These are phyloP conservation scores for Aureobasidium sp. DNA, from an alignment of 2,329 filamentous ascomycete genomes.

Conservation along the genomic window DNA sequence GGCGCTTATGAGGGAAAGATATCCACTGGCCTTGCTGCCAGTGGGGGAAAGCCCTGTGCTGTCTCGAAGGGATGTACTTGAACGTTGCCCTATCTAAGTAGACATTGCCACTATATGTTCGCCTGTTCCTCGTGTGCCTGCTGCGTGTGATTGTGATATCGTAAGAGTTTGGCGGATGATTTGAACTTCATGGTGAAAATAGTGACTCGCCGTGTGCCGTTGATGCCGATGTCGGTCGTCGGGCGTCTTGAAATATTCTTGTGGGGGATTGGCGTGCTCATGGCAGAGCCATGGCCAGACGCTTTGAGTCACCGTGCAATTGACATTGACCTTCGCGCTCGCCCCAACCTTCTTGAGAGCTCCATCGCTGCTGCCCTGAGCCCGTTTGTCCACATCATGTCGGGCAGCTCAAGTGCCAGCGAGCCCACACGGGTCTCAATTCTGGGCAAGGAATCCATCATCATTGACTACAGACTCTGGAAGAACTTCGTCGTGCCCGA, in stretches of 20 bases:
- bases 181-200: neutral
- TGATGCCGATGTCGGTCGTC: neutral
- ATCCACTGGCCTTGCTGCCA: slow-evolving; percentile 52
- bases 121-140: slow-evolving; percentile 11
- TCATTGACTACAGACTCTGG: slow-evolving; percentile 90
- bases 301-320: slow-evolving; percentile 6
- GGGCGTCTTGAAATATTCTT: neutral
- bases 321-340: neutral
- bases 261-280: slow-evolving; percentile 5
- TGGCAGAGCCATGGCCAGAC: neutral
- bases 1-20: slow-evolving; percentile 99
- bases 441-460: slow-evolving; percentile 80
- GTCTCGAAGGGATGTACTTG: slow-evolving; percentile 75
- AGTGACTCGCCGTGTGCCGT: neutral
- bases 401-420: slow-evolving; percentile 10
- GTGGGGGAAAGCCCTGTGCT: slow-evolving; percentile 98
- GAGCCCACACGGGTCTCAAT: slow-evolving; percentile 62
- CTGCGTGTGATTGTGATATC: neutral
- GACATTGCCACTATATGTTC: slow-evolving; percentile 17
- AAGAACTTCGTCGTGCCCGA: slow-evolving; percentile 73
- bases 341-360: neutral
- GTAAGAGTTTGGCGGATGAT: neutral
- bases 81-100: slow-evolving; percentile 60
- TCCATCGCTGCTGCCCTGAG: slow-evolving; percentile 2
- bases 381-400: slow-evolving; percentile 6